Conservation (phyloP, 768 basidiomycete genomes). For the Candolleomyces eurysporus region DNA sequence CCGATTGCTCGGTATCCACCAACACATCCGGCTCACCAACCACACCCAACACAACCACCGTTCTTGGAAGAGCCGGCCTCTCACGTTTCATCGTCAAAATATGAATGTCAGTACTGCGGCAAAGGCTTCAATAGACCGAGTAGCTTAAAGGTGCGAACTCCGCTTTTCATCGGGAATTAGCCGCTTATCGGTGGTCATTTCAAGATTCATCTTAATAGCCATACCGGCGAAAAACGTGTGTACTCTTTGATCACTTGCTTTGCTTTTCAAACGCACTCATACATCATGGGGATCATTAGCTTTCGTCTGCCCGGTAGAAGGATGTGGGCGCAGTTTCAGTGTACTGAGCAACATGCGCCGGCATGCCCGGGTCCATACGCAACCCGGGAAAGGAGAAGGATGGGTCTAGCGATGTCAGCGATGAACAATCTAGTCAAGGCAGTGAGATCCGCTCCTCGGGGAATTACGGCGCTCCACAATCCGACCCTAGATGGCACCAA, state of each 20-base stretch:
- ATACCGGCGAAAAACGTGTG: constrained; percentile 85
- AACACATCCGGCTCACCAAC: constrained; percentile 2
- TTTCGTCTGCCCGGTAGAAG: constrained; percentile 70
- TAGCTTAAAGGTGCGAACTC: constrained; percentile 62
- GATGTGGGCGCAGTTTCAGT: constrained; percentile 79
- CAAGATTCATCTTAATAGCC: constrained; percentile 82
- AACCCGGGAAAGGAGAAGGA: constrained; percentile 32
- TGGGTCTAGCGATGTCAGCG: constrained; percentile 42
- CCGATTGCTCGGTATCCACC: constrained; percentile 26
- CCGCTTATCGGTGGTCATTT: not conserved
- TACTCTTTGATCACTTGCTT: constrained; percentile 12
- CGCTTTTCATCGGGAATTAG: constrained; percentile 6
- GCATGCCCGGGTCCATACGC: constrained; percentile 71
- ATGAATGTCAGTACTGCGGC: constrained; percentile 76
- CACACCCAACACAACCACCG: constrained; percentile 2
- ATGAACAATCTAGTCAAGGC: constrained; percentile 6
- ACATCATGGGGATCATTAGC: constrained; percentile 39
- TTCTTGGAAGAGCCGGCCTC: constrained; percentile 11
- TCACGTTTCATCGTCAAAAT: constrained; percentile 42
- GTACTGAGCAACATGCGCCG: constrained; percentile 89
- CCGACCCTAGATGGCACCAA: constrained; percentile 24
- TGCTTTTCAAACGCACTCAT: constrained; percentile 11
- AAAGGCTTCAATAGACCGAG: constrained; percentile 83
- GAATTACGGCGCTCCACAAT: not conserved
- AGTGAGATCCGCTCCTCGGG: not conserved